Percentiles rank a stretch among this genome's conserved stretches.
These are phyloP conservation scores for Naganishia onofrii DNA, from an alignment of 768 basidiomycete species.

Conservation along the genomic window DNA sequence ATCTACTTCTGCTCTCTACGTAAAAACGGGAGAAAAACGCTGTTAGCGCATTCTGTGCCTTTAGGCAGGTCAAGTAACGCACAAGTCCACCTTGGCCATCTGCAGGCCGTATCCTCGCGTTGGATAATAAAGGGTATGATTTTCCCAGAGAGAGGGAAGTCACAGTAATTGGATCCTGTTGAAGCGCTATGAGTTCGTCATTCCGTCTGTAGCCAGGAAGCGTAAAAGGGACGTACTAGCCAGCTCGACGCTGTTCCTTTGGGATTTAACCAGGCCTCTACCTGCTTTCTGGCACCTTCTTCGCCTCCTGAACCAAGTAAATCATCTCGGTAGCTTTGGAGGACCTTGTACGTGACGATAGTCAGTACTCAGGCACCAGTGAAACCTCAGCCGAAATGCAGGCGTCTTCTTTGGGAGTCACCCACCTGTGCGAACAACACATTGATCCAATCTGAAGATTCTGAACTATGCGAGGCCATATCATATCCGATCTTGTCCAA, in stretches of 20 bases:
- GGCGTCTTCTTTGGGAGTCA: not conserved
- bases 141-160: slow-evolving; percentile 79
- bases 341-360: slow-evolving; percentile 59
- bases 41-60: not conserved
- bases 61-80: slow-evolving; percentile 30
- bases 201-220: not conserved
- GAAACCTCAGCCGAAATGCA: no score
- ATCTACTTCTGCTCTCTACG: slow-evolving; percentile 75
- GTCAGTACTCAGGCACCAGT: not conserved
- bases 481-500: slow-evolving; percentile 53
- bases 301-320: slow-evolving; percentile 71
- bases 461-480: slow-evolving; percentile 56
- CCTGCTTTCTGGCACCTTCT: slow-evolving; percentile 71
- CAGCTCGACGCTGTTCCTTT: slow-evolving; percentile 56
- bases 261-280: slow-evolving; percentile 77
- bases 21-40: not conserved
- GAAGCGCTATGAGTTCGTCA: not conserved
- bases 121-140: slow-evolving; percentile 72
- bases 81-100: slow-evolving; percentile 52
- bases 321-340: slow-evolving; percentile 69
- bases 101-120: slow-evolving; percentile 63
- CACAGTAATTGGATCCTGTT: slow-evolving; percentile 77
- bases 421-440: slow-evolving; percentile 74
- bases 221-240: slow-evolving; percentile 7
- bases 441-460: slow-evolving; percentile 91